Conservation (phyloP, 2,329 filamentous ascomycete genomes). For the Fonsecaea pugnacius region DNA sequence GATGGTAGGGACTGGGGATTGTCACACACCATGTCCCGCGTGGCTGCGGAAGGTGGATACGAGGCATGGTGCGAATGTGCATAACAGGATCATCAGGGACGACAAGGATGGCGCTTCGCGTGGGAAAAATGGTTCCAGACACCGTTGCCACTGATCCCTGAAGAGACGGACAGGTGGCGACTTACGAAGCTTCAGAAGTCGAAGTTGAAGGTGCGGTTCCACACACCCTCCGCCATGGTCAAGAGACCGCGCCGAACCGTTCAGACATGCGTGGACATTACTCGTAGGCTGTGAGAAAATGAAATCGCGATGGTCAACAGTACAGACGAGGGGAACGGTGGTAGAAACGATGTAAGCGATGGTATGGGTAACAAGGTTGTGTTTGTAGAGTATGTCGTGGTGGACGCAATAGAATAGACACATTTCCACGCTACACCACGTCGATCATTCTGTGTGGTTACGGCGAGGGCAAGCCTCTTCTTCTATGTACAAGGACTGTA, state of each 20-base stretch:
- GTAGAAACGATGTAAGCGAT: background rate
- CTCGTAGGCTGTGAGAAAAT: background rate
- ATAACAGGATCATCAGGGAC: constrained; percentile 3
- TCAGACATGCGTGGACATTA: background rate
- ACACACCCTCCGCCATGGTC: background rate
- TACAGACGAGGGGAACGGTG: background rate
- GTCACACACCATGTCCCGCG: background rate
- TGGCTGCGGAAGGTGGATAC: constrained; percentile 6
- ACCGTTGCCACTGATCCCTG: background rate
- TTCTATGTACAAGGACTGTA: background rate
- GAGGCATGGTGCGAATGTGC: background rate
- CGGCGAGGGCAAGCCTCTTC: background rate
- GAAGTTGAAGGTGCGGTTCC: background rate
- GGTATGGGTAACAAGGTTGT: too few species aligned
- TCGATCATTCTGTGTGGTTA: too few species aligned
- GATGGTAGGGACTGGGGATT: background rate
- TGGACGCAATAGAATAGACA: too few species aligned
- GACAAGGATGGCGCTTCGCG: background rate
- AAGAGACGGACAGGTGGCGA: background rate
- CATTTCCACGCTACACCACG: too few species aligned
- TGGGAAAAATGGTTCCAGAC: background rate
- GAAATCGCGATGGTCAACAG: background rate
- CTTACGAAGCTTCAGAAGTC: background rate
- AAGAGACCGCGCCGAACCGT: background rate
- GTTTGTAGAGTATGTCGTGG: too few species aligned